phyloP scores from a whole-genome alignment of 352 stramenopile species.

The Globisporangium spiculum region DNA sequence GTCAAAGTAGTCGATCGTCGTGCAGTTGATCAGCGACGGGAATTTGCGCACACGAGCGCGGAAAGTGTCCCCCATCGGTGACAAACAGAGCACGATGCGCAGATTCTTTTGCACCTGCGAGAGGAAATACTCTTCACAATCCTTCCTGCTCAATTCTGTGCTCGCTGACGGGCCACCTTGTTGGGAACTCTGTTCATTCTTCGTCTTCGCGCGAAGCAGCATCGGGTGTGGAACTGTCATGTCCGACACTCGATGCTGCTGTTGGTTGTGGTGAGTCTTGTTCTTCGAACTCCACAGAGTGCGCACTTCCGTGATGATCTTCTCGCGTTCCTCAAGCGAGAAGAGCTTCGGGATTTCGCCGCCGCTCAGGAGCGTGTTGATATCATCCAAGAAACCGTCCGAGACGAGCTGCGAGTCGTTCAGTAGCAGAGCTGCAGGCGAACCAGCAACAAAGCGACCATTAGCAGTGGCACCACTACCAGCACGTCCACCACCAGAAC shows the following conservation, averaged over 20 bases:
- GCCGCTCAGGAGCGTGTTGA: constrained; percentile 88
- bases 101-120: constrained; percentile 74
- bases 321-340: constrained; percentile 78
- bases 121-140: constrained; percentile 85
- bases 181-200: not conserved
- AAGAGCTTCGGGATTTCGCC: constrained; percentile 88
- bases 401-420: constrained; percentile 83
- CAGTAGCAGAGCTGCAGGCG: constrained; percentile 71
- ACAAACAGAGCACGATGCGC: constrained; percentile 92
- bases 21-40: constrained; percentile 92
- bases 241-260: not conserved
- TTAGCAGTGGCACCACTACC: not conserved
- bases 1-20: constrained; percentile 93
- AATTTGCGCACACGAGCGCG: constrained; percentile 88
- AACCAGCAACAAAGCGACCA: not conserved
- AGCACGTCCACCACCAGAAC: not conserved
- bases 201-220: constrained; percentile 3
- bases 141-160: constrained; percentile 44
- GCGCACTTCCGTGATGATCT: constrained; percentile 64
- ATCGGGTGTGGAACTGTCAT: not conserved
- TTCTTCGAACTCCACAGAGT: constrained; percentile 24
- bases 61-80: constrained; percentile 78
- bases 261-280: not conserved
- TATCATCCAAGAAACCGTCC: constrained; percentile 83
- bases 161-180: not conserved